Conservation (phyloP, 1,284 basidiomycete species). For the Baeospora myosura region DNA sequence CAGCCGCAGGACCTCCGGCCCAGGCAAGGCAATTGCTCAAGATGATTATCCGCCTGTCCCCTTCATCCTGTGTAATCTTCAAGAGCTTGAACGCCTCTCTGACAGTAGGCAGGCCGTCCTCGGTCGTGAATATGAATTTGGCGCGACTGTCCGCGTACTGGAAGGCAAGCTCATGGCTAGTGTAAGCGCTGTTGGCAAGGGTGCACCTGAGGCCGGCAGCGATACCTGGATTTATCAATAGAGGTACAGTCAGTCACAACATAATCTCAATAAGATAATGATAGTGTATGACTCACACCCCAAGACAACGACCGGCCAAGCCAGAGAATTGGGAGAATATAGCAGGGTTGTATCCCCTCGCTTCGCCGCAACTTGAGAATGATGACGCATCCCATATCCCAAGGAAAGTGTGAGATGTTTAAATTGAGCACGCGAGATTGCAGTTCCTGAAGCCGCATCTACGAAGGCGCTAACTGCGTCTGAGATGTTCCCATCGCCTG, state of each 20-base stretch:
- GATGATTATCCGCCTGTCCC: constrained; percentile 39
- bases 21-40: constrained; percentile 34
- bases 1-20: constrained; percentile 27
- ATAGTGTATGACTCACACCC: constrained; percentile 33
- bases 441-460: constrained; percentile 53
- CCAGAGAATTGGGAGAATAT: constrained; percentile 55
- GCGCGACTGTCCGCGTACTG: constrained; percentile 52
- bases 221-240: constrained; percentile 18
- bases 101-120: constrained; percentile 39
- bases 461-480: constrained; percentile 50
- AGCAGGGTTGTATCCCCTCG: constrained; percentile 44
- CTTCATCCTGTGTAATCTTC: constrained; percentile 28
- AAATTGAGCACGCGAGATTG: constrained; percentile 49
- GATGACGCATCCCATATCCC: constrained; percentile 43
- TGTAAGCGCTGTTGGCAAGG: constrained; percentile 40
- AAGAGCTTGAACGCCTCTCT: constrained; percentile 36
- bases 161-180: constrained; percentile 34
- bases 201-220: constrained; percentile 48
- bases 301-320: constrained; percentile 56
- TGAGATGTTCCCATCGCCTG: constrained; percentile 33
- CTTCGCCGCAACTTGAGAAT: constrained; percentile 25
- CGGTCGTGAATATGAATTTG: constrained; percentile 44
- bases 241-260: not conserved
- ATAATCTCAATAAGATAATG: not conserved
- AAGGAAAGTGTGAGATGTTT: constrained; percentile 50